Base-by-base conservation (phyloP, 2,329 filamentous ascomycete genomes). In the Pochonia chlamydosporia region DNA sequence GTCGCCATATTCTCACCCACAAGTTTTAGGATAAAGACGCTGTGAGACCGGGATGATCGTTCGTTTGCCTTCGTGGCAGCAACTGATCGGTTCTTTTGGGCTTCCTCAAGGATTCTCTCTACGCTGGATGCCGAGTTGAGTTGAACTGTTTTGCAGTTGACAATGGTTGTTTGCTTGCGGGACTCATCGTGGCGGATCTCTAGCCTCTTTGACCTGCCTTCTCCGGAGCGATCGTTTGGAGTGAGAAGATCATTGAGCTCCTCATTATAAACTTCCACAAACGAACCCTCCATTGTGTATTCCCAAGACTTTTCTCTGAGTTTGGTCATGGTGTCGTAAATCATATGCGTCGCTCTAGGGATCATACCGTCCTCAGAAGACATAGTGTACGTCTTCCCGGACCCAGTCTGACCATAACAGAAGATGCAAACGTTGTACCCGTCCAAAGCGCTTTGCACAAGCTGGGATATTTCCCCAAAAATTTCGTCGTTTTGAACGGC, bases 361-460 rank as follows among this genome's bases (percentile, higher is more conserved):
- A 99, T 99, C 85, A 99, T 96, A 55, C 93, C 93, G 57, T 96
- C 89, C 2, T 74, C 68, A 1, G 85, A 87, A 9, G 88, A 95
- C 93, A 99, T 99, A 4, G 93, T 97, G 62, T 85, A 88, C 0
- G 93, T 99, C 74, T 99, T 99, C 50, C 93, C 93, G 16, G 91
- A 93, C 3, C 93, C 93, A 0, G 93, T 99, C 66, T 99, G 93
- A 37, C 93, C 93, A 62, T 99, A 99, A 63, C 91, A 96, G 70
- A 99, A 96, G 53, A 99, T 97, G 67, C 92, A 97, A 44, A 99
- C 93, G 57, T 97, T 99, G 72, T 96, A 99, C 1, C 93, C 93
- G 60, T 99, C 93, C 33, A 99, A 76, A 0, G 95, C 93, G 56
- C 89, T 95, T 67, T 99, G 93, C 1, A 99, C 91, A 28, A 99